A percentile compares a stretch with the other conserved stretches of the same genome.
phyloP scores from a whole-genome alignment of 768 basidiomycete genomes.

The Leccinellum albellum region DNA sequence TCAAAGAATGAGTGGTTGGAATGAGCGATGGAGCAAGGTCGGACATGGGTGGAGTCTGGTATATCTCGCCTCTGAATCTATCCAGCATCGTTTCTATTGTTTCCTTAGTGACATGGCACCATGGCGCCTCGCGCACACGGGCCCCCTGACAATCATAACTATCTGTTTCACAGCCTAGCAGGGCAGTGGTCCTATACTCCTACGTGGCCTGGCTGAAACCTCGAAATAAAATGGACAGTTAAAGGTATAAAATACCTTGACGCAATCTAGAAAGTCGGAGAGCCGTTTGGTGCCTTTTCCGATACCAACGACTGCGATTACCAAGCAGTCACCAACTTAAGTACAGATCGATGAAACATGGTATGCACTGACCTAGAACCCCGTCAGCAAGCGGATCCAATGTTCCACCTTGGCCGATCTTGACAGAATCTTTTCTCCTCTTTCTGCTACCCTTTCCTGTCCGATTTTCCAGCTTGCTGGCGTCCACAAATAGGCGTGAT shows the following conservation, averaged over 20 bases:
- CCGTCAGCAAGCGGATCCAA: constrained; percentile 96
- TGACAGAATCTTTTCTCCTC: constrained; percentile 46
- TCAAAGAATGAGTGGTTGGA: constrained; percentile 4
- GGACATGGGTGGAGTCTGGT: constrained; percentile 91
- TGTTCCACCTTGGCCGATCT: constrained; percentile 92
- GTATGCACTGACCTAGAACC: constrained; percentile 63
- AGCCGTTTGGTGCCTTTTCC: constrained; percentile 89
- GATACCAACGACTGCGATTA: constrained; percentile 72
- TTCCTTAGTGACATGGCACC: constrained; percentile 80
- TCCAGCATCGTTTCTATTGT: constrained; percentile 65
- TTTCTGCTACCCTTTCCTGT: constrained; percentile 44
- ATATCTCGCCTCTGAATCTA: constrained; percentile 81
- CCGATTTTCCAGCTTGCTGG: constrained; percentile 48
- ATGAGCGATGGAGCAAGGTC: constrained; percentile 9
- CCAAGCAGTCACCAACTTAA: constrained; percentile 3
- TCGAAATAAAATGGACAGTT: constrained; percentile 2
- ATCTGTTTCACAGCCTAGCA: constrained; percentile 94
- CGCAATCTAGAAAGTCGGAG: constrained; percentile 77
- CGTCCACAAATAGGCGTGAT: constrained; percentile 75
- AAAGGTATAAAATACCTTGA: constrained; percentile 58
- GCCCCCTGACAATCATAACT: constrained; percentile 90
- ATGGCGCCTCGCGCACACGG: constrained; percentile 70
- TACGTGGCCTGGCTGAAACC: constrained; percentile 31
- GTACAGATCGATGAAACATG: not conserved
- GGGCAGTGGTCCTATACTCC: constrained; percentile 89